phyloP scores from a whole-genome alignment of 2,329 filamentous ascomycete genomes.

The Ceratocystis ficicola region DNA sequence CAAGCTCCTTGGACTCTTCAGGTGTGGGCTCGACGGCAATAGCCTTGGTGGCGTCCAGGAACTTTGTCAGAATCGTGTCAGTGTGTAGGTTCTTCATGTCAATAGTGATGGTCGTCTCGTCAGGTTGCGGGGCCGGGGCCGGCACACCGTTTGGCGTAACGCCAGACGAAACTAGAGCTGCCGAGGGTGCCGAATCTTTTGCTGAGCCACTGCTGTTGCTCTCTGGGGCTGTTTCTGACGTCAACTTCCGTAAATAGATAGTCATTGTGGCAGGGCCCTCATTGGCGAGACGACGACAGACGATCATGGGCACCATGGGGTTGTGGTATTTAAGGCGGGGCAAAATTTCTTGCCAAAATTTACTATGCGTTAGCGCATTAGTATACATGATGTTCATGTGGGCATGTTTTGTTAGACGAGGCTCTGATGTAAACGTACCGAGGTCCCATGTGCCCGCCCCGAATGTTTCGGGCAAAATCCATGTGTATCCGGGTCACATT shows the following conservation, averaged over 20 bases:
- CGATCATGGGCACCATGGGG: slow-evolving; percentile 68
- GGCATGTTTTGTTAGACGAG: slow-evolving; percentile 24
- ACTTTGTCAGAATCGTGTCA: slow-evolving; percentile 48
- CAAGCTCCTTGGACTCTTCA: slow-evolving; percentile 44
- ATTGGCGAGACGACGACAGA: slow-evolving; percentile 54
- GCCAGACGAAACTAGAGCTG: slow-evolving; percentile 35
- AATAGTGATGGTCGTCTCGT: slow-evolving; percentile 42
- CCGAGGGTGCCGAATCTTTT: slow-evolving; percentile 30
- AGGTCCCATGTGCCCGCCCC: slow-evolving; percentile 59
- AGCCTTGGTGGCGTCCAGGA: slow-evolving; percentile 53
- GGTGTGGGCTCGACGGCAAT: slow-evolving; percentile 42
- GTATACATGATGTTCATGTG: slow-evolving; percentile 22
- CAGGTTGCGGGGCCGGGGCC: slow-evolving; percentile 37
- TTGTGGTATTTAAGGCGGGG: slow-evolving; percentile 92
- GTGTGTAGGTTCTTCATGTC: slow-evolving; percentile 53
- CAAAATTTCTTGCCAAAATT: slow-evolving; percentile 77
- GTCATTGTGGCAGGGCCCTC: slow-evolving; percentile 48
- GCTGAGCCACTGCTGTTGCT: slow-evolving; percentile 9
- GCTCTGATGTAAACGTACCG: slow-evolving; percentile 39
- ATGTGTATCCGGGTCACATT: slow-evolving; percentile 65
- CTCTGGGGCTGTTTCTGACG: slow-evolving; percentile 23
- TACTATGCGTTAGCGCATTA: slow-evolving; percentile 39
- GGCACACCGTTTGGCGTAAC: slow-evolving; percentile 33
- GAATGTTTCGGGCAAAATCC: slow-evolving; percentile 51
- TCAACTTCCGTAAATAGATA: slow-evolving; percentile 46